Conservation (phyloP, 345 rosid species). For the Ceriops zippeliana region DNA sequence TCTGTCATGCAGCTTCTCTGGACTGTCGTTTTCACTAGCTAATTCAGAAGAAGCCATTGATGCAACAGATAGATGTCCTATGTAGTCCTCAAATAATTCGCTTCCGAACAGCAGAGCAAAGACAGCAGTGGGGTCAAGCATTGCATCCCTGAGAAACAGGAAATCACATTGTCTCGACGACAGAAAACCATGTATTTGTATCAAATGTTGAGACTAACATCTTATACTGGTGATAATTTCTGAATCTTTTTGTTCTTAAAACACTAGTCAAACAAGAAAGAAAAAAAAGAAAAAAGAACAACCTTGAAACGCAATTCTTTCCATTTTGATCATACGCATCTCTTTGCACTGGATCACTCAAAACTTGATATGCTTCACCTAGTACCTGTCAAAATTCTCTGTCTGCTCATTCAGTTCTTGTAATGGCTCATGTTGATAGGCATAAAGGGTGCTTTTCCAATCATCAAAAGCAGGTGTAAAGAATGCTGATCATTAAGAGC, state of each 20-base stretch:
- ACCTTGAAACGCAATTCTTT: constrained; percentile 52
- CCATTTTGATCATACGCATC: constrained; percentile 62
- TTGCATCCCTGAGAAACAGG: constrained; percentile 53
- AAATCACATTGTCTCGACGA: not conserved
- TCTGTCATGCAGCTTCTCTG: constrained; percentile 61
- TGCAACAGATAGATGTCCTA: constrained; percentile 86
- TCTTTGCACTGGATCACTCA: constrained; percentile 63
- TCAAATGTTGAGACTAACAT: not conserved
- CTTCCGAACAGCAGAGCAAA: constrained; percentile 96
- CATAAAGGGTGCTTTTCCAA: no score
- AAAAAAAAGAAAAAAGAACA: not conserved
- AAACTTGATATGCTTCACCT: constrained; percentile 72
- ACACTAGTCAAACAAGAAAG: not conserved
- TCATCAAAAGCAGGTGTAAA: no score
- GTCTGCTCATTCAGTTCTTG: not conserved
- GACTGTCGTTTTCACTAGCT: constrained; percentile 46
- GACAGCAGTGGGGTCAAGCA: constrained; percentile 82
- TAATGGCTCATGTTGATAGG: not conserved
- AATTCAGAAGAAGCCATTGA: constrained; percentile 82
- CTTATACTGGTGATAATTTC: not conserved
- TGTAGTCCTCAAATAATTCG: constrained; percentile 86
- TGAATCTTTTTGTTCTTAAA: not conserved
- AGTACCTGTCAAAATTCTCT: constrained; percentile 40
- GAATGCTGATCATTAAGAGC: no score
- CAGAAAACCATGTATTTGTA: not conserved